Conservation (phyloP, 1,284 basidiomycete species). For the Kwoniella shivajii region DNA sequence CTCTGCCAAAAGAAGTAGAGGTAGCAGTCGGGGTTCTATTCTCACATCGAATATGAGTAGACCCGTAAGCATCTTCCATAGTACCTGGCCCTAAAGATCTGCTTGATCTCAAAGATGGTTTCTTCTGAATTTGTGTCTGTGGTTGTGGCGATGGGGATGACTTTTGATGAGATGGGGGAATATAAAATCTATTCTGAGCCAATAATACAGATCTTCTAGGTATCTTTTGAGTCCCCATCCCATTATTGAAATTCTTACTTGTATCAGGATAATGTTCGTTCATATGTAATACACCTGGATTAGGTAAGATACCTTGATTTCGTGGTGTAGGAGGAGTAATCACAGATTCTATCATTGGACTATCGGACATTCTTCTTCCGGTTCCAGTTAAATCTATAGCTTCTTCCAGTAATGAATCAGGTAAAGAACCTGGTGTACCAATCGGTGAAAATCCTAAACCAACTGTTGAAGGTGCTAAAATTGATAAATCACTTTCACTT, state of each 20-base stretch:
- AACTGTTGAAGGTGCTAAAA: conserved; percentile 24
- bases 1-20: not conserved
- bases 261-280: not conserved
- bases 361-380: conserved; percentile 3
- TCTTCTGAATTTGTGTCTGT: not conserved
- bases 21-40: not conserved
- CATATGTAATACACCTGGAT: not conserved
- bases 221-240: not conserved
- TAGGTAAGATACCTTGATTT: conserved; percentile 1
- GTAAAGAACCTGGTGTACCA: conserved; percentile 23
- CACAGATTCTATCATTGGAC: not conserved
- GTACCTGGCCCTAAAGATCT: conserved; percentile 9
- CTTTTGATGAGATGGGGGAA: conserved; percentile 11
- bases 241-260: not conserved
- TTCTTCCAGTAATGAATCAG: conserved; percentile 29
- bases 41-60: not conserved
- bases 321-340: conserved; percentile 1
- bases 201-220: conserved; percentile 16
- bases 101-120: conserved; percentile 9
- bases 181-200: conserved; percentile 22
- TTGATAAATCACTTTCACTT: conserved; percentile 15
- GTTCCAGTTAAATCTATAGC: conserved; percentile 28
- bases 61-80: conserved; percentile 18
- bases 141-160: not conserved
- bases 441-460: conserved; percentile 24